phyloP scores from a whole-genome alignment of 2,329 filamentous ascomycete genomes.

The Didymella exigua region DNA sequence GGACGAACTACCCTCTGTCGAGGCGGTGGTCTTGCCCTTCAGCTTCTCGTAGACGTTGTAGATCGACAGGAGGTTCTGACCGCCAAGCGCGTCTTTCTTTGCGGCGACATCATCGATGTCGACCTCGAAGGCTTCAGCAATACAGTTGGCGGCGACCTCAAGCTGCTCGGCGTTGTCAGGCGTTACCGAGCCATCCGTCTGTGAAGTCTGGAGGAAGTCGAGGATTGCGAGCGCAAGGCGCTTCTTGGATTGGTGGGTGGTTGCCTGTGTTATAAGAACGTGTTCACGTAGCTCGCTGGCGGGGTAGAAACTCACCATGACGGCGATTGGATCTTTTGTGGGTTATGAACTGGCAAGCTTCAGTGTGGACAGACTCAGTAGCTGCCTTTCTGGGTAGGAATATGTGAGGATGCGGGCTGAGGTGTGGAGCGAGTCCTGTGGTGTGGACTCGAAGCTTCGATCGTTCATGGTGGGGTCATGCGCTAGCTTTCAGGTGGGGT shows the following conservation, averaged over 20 bases:
- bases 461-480: slow-evolving; percentile 8
- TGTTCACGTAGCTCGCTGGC: slow-evolving; percentile 12
- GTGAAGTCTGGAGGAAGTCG: slow-evolving; percentile 86
- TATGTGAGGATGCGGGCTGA: slow-evolving; percentile 2
- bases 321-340: slow-evolving; percentile 21
- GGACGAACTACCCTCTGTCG: slow-evolving; percentile 52
- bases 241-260: slow-evolving; percentile 64
- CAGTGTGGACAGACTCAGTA: not conserved
- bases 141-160: slow-evolving; percentile 93
- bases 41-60: slow-evolving; percentile 97
- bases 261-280: slow-evolving; percentile 41
- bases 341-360: not conserved
- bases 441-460: slow-evolving; percentile 35
- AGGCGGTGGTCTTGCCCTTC: slow-evolving; percentile 65
- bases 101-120: slow-evolving; percentile 78
- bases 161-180: slow-evolving; percentile 91
- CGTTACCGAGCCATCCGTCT: slow-evolving; percentile 85
- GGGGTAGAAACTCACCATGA: slow-evolving; percentile 37
- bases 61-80: slow-evolving; percentile 86
- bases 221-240: slow-evolving; percentile 96
- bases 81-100: slow-evolving; percentile 76
- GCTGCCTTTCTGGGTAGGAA: not conserved
- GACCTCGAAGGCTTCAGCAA: slow-evolving; percentile 93
- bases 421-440: not conserved
- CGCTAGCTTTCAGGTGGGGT: slow-evolving; percentile 15